A percentile compares a stretch with the other conserved stretches of the same genome.
phyloP scores from a whole-genome alignment of 2,329 filamentous ascomycete genomes.

The Pseudophaeomoniella oleicola region DNA sequence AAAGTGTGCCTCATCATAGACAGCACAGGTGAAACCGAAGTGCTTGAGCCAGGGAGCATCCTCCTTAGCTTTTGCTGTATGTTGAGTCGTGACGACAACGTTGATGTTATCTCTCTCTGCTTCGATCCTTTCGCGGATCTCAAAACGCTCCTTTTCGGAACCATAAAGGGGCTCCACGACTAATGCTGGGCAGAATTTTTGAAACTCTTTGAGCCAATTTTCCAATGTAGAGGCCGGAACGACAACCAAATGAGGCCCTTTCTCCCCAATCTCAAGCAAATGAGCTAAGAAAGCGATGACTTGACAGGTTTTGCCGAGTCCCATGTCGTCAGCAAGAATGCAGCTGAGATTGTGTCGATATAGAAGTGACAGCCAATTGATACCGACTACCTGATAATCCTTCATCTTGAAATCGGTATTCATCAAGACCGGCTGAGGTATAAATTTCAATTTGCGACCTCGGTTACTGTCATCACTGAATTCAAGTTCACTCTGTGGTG shows the following conservation, averaged over 20 bases:
- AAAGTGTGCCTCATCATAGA: constrained; percentile 91
- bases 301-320: constrained; percentile 85
- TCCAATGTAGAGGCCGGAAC: constrained; percentile 88
- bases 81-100: constrained; percentile 59
- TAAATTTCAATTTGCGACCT: constrained; percentile 26
- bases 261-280: constrained; percentile 53
- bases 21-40: constrained; percentile 43
- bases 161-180: constrained; percentile 62
- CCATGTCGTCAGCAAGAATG: constrained; percentile 96
- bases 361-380: constrained; percentile 86
- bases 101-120: constrained; percentile 51
- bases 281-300: constrained; percentile 85
- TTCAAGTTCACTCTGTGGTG: constrained; percentile 37
- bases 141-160: constrained; percentile 46
- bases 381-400: constrained; percentile 81
- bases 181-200: constrained; percentile 67
- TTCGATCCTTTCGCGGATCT: constrained; percentile 53
- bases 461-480: constrained; percentile 29
- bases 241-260: constrained; percentile 68
- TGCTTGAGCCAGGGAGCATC: constrained; percentile 50
- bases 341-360: constrained; percentile 69
- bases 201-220: constrained; percentile 89
- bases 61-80: constrained; percentile 44
- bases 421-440: constrained; percentile 64
- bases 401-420: constrained; percentile 64